Base-by-base conservation (phyloP, 495 filamentous ascomycete species). In the Xylaria venustula region DNA sequence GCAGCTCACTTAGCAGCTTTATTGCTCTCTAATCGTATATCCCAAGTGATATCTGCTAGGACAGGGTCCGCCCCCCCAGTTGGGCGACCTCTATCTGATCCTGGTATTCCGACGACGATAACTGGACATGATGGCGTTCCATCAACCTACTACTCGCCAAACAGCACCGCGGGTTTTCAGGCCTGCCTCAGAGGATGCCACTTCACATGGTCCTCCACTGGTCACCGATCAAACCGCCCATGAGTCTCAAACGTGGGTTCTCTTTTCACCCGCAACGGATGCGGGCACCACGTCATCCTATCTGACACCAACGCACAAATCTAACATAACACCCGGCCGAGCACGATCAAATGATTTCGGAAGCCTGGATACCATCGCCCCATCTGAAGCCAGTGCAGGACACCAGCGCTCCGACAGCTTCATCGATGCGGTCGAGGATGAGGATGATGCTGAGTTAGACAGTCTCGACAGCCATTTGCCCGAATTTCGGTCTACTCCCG, bases 181-280 rank as follows among this genome's bases (percentile, higher is more conserved):
- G 28, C 79, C 81, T 68, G 73, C 79, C n/a, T 63, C 77, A 7
- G 71, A 82, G 12, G 80, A 82, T 57, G 72, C 76, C 14, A 74
- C 75, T 19, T 69, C 76, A 5, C 76, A 77, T 4, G 69, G 77
- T 36, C 68, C 76, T 34, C 74, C 81, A 22, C 76, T 69, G 44
- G 73, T 71, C 52, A 70, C 64, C 61, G 69, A 55, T 63, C 73
- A 61, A 32, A 67, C 66, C 19, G 66, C 82, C 42, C 85, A 88
- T 67, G 89, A 96, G 51, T 85, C 90, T 3, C 87, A 92, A 70
- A 93, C 96, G 85, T 98, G 94, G 95, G 87, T 98, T 45, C 85
- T 98, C 64, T 98, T 98, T 76, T 91, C 91, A 11, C 92, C 92
- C 3, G 79, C 83, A 17, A 85, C 86, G 20, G 77, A 84, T 37